A percentile compares a stretch with the other conserved stretches of the same genome.
Conservation (phyloP, 2,329 filamentous ascomycete species). For the Exophiala phaeomuriformis region DNA sequence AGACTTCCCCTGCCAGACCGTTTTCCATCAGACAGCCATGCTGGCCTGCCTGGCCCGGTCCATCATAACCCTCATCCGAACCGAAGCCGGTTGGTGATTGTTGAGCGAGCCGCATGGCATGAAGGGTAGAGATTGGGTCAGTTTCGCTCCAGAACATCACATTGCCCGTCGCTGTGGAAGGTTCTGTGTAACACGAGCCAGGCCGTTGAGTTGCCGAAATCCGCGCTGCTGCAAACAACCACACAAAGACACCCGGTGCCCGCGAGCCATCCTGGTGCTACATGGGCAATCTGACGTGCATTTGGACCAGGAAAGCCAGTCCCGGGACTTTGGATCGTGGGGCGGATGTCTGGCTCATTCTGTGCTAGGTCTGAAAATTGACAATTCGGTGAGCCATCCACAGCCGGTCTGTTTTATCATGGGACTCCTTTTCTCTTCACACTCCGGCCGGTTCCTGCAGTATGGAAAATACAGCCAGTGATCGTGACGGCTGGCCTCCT, state of each 20-base stretch:
- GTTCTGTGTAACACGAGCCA: conserved; percentile 1
- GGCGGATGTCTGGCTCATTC: not conserved
- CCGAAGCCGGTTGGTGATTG: not conserved
- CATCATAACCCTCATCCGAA: not conserved
- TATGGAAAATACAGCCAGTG: not conserved
- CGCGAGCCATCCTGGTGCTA: conserved; percentile 6
- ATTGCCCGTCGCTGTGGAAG: not conserved
- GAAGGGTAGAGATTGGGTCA: not conserved
- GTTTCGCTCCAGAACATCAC: not conserved
- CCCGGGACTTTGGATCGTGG: conserved; percentile 7
- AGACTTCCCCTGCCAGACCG: not conserved
- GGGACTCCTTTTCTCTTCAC: not conserved
- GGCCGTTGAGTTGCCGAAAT: not conserved
- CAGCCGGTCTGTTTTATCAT: not conserved
- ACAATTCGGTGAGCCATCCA: not conserved
- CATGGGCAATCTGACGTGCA: conserved; percentile 6
- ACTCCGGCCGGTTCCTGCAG: not conserved
- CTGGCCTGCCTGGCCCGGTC: not conserved
- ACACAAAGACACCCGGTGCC: not conserved
- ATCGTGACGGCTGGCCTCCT: not conserved
- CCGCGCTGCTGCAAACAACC: not conserved
- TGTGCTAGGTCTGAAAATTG: not conserved
- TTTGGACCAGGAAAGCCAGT: conserved; percentile 6
- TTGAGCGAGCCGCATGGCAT: not conserved
- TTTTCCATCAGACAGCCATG: not conserved